Evolutionary conservation across 225 moss, liverwort and hornwort genomes (phyloP).

Genomic region (Physcomitrium patens): DNA sequence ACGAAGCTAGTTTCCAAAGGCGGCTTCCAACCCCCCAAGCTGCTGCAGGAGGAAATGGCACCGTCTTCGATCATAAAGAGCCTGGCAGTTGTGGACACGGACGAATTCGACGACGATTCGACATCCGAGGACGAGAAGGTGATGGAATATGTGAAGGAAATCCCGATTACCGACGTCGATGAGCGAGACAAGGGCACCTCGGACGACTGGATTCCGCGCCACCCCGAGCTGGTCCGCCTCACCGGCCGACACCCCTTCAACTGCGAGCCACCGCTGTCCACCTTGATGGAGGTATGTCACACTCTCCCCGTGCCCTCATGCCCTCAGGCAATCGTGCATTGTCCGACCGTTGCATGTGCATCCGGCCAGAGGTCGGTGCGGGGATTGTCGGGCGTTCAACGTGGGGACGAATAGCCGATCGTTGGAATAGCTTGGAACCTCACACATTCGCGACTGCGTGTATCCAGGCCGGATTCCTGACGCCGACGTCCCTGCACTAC

Average conservation of each 20-base stretch:
- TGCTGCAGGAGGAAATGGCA: neutral
- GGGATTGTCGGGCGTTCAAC: no score
- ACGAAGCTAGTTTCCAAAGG: slow-evolving; percentile 27
- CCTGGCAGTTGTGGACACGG: slow-evolving; percentile 8
- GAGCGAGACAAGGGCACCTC: slow-evolving; percentile 80
- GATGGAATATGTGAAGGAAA: slow-evolving; percentile 31
- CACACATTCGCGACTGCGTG: slow-evolving; percentile 1
- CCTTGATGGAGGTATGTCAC: slow-evolving; percentile 62
- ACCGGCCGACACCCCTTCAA: slow-evolving; percentile 98
- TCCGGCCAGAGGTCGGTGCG: no score
- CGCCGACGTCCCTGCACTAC: slow-evolving; percentile 80
- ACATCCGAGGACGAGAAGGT: slow-evolving; percentile 53
- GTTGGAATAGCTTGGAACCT: no score
- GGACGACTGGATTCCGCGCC: slow-evolving; percentile 84
- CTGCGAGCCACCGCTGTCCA: slow-evolving; percentile 71
- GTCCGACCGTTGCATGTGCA: no score
- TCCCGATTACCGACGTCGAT: slow-evolving; percentile 50
- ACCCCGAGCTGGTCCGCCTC: slow-evolving; percentile 87
- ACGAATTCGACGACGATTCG: slow-evolving; percentile 46
- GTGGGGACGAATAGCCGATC: no score
- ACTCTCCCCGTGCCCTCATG: neutral
- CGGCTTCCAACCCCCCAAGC: neutral
- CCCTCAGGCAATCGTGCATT: no score
- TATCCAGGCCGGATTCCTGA: slow-evolving; percentile 71
- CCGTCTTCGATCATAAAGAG: neutral